Base-by-base conservation (phyloP, 768 basidiomycete genomes). In the Agaricus sinodeliciosus region DNA sequence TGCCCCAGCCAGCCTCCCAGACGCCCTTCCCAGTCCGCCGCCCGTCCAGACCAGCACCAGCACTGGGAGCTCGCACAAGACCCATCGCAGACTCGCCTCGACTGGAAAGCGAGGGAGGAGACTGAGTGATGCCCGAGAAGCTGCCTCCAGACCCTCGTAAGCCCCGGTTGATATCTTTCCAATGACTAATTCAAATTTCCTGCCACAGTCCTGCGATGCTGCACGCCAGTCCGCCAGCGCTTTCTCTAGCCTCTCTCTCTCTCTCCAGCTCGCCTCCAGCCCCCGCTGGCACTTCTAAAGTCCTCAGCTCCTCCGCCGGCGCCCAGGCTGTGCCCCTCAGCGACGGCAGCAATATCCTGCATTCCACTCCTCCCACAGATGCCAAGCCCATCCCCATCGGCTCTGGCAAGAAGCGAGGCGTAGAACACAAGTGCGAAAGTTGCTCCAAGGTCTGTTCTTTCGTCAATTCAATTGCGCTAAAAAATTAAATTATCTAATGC, bases 341-440 rank as follows among this genome's bases (percentile, higher is more conserved):
- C 46, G 66, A 66, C 49, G 64, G 61, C n/a, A 57, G 47, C 52
- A 63, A 64, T 42, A 55, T 57, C 18, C 56, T 59, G 13, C 44
- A 59, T 15, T 15, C 49, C 9, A 26, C 42, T 31, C 40, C 54
- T 28, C 51, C 58, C 26, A 26, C 52, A n/a, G 54, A 27, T 42
- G 60, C 72, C 22, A 75, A 74, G 37, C 65, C 74, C 13, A 73
- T 75, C 43, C 57, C 57, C 42, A 58, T 59, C 51, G 60, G 63
- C 62, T 69, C 65, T 35, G 77, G 76, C 40, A 90, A 85, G 77
- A 91, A 90, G 69, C 81, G 89, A 53, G 92, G 90, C 1, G 80
- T 86, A 49, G 85, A 87, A 54, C 93, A 90, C 72, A 86, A 83
- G 57, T 97, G 94, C 70, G 94, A 97, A 72, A 90, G 84, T 61